Evolutionary conservation across 2,329 filamentous ascomycete species (phyloP).

Genomic region (Colletotrichum tabaci): DNA sequence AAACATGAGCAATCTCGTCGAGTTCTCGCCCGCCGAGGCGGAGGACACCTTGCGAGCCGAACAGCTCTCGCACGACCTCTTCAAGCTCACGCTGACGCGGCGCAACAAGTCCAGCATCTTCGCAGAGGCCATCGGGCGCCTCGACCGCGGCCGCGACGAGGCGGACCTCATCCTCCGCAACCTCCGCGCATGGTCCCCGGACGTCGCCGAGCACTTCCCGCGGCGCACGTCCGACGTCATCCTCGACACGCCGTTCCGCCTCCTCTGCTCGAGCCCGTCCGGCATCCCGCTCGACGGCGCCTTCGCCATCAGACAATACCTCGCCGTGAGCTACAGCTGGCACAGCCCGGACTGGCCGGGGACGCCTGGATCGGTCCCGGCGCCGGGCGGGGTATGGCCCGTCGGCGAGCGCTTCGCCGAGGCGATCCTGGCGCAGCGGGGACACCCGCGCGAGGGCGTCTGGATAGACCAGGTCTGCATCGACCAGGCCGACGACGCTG

Average conservation of each 20-base stretch:
- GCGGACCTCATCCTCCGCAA: conserved; percentile 9
- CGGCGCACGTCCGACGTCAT: conserved; percentile 20
- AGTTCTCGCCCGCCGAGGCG: background rate
- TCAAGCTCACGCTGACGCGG: conserved; percentile 7
- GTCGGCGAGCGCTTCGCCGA: conserved; percentile 17
- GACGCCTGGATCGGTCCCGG: background rate
- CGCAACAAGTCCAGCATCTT: conserved; percentile 15
- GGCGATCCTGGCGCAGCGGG: conserved; percentile 11
- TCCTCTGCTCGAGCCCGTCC: background rate
- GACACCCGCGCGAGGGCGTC: conserved; percentile 11
- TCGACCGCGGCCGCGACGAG: conserved; percentile 5
- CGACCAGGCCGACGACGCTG: conserved; percentile 54
- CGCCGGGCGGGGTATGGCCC: conserved; percentile 19
- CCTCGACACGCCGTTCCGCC: conserved; percentile 24
- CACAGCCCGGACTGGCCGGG: conserved; percentile 19
- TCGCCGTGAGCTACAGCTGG: conserved; percentile 33
- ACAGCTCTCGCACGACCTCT: conserved; percentile 13
- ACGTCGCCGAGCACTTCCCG: background rate
- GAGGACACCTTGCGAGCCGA: background rate
- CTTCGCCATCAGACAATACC: conserved; percentile 7
- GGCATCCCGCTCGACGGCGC: background rate
- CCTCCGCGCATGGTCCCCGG: conserved; percentile 20
- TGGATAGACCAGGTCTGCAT: conserved; percentile 60
- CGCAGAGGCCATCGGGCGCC: conserved; percentile 6
- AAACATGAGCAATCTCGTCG: background rate